Evolutionary conservation across 1,139 yeast species (phyloP).

Genomic region (Nakaseomyces delphensis): DNA sequence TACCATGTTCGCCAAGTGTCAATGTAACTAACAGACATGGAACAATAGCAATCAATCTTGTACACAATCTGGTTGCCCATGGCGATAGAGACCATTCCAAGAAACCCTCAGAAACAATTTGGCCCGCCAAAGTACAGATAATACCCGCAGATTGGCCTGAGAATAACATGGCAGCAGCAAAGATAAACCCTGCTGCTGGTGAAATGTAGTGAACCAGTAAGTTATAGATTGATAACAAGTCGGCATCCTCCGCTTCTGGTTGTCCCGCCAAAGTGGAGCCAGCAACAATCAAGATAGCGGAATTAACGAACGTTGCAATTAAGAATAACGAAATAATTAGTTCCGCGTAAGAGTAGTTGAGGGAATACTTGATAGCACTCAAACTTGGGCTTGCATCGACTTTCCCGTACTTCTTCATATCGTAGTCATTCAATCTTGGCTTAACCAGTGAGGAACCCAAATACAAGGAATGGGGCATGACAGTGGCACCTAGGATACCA

Average conservation of each 20-base stretch:
- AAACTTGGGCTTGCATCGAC: conserved; percentile 46
- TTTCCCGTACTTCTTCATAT: conserved; percentile 43
- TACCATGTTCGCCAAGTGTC: conserved; percentile 75
- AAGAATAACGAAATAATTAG: conserved; percentile 64
- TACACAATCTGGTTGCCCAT: conserved; percentile 72
- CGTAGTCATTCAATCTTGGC: conserved; percentile 77
- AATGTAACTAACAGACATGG: conserved; percentile 81
- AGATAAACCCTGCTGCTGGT: conserved; percentile 85
- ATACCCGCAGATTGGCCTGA: conserved; percentile 98
- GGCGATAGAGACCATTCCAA: conserved; percentile 80
- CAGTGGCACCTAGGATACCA: conserved; percentile 93
- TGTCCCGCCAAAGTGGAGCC: conserved; percentile 70
- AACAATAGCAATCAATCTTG: conserved; percentile 75
- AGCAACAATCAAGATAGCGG: conserved; percentile 76
- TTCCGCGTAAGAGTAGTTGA: conserved; percentile 68
- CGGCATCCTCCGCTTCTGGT: conserved; percentile 73
- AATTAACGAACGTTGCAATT: conserved; percentile 77
- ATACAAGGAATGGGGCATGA: conserved; percentile 93
- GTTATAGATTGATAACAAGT: conserved; percentile 74
- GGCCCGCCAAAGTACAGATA: conserved; percentile 96
- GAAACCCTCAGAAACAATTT: conserved; percentile 93
- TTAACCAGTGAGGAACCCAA: conserved; percentile 91
- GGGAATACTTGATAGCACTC: conserved; percentile 60
- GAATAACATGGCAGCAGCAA: conserved; percentile 83
- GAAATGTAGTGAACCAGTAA: conserved; percentile 66